phyloP scores from a whole-genome alignment of 2,329 filamentous ascomycete genomes.

The Orbilia ellipsospora region DNA sequence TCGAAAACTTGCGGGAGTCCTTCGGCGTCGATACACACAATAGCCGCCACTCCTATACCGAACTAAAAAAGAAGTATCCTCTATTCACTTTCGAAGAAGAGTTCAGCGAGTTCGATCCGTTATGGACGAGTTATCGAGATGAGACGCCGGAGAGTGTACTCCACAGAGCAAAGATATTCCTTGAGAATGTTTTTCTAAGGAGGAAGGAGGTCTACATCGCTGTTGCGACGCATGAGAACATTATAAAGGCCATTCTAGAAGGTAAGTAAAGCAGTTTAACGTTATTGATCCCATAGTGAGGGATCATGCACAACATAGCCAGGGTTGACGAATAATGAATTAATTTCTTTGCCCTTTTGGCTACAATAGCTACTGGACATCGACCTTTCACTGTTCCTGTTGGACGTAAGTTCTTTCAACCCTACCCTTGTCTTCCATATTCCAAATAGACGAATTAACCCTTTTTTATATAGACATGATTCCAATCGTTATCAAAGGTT shows the following conservation, averaged over 20 bases:
- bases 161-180: conserved; percentile 51
- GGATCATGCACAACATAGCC: not conserved
- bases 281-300: not conserved
- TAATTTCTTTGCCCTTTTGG: conserved; percentile 36
- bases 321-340: not conserved
- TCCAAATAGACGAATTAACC: conserved; percentile 1
- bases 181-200: conserved; percentile 45
- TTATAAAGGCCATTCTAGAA: conserved; percentile 47
- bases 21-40: conserved; percentile 53
- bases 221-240: conserved; percentile 42
- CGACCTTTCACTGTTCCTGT: conserved; percentile 38
- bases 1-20: conserved; percentile 52
- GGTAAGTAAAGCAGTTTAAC: conserved; percentile 12
- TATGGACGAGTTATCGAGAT: conserved; percentile 49
- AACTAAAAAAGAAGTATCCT: conserved; percentile 46
- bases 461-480: conserved; percentile 41
- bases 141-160: conserved; percentile 39
- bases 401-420: conserved; percentile 34
- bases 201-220: conserved; percentile 37
- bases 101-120: conserved; percentile 46
- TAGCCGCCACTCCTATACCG: conserved; percentile 44
- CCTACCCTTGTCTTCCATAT: not conserved
- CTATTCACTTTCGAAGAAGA: conserved; percentile 51
- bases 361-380: conserved; percentile 35
- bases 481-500: conserved; percentile 48